Base-by-base conservation (phyloP, 2,329 filamentous ascomycete genomes). In the Kalmusia sp. region DNA sequence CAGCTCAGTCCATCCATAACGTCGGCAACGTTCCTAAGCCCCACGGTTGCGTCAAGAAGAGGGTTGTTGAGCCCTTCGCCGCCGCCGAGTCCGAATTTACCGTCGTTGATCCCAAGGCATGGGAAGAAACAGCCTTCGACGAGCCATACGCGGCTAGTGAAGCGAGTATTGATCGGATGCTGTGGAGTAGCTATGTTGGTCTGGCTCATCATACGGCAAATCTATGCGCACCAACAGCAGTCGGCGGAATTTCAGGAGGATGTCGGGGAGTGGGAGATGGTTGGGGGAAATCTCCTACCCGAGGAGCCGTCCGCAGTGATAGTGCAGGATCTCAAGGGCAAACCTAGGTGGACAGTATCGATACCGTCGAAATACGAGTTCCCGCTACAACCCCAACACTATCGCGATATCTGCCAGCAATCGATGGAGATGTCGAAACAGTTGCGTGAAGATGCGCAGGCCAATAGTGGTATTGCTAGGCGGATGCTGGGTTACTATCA, bases 301-400 rank as follows among this genome's bases (percentile, higher is more conserved):
- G 82, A 88, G 24, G 86, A 90, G 57, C 87, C 91, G 0, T 89
- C 88, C 0, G 89, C 90, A 0, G 81, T 95, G 17, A 81, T 91
- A 5, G 80, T 93, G 39, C 84, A 82, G 12, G 89, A 92, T 73
- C 76, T 79, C 22, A 78, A 80, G 38, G 89, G 88, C 3, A 82
- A 81, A 46, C 79, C 86, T 9, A 88, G 84, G 69, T 96, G 92
- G 92, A 95, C 91, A 0, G 84, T 96, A 9, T 92, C 86, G 1
- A 92, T 96, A 31, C 91, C 91, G 1, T 79, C 82, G 6, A 81
- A 81, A 52, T 78, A 82, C 39, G 77, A 80, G 3, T 93, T 93
- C 55, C 91, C 91, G 1, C 73, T 95, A 2, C 74, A 80, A 0
- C 82, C 84, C 17, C 74, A 81, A 8, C 84, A 91, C 57, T 95